phyloP scores from a whole-genome alignment of 257 asterid species.

The Asclepias syriaca region DNA sequence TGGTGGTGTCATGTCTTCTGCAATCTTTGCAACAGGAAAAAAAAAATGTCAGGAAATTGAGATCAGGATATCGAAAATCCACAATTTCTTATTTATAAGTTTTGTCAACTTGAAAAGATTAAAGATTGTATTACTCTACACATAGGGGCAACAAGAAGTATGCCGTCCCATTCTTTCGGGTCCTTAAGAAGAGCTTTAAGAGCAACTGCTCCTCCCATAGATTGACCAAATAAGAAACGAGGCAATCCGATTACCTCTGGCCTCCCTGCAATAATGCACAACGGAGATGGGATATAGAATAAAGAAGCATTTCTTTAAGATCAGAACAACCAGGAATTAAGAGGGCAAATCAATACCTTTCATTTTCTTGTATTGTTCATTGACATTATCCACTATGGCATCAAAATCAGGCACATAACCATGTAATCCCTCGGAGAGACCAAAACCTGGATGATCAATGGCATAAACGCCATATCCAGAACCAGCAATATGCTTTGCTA shows the following conservation, averaged over 20 bases:
- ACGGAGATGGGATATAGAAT: background rate
- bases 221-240: conserved; percentile 81
- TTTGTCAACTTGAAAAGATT: background rate
- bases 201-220: conserved; percentile 98
- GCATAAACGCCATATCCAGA: conserved; percentile 91
- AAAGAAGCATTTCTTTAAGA: background rate
- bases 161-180: conserved; percentile 82
- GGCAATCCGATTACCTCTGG: conserved; percentile 83
- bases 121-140: conserved; percentile 55
- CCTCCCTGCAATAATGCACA: conserved; percentile 47
- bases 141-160: conserved; percentile 94
- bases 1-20: conserved; percentile 90
- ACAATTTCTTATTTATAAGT: background rate
- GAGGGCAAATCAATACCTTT: conserved; percentile 44
- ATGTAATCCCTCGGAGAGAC: conserved; percentile 93
- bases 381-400: conserved; percentile 73
- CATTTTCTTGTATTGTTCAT: conserved; percentile 61
- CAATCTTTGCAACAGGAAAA: conserved; percentile 43
- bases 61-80: background rate
- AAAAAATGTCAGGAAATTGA: conserved; percentile 19
- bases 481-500: conserved; percentile 85
- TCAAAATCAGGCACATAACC: conserved; percentile 85
- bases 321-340: background rate
- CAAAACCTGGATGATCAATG: conserved; percentile 98
- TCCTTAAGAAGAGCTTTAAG: conserved; percentile 71